Evolutionary conservation across 768 basidiomycete genomes (phyloP), one percentile per base, ranked within the genome.

Genomic region (Lentinus brumalis): DNA sequence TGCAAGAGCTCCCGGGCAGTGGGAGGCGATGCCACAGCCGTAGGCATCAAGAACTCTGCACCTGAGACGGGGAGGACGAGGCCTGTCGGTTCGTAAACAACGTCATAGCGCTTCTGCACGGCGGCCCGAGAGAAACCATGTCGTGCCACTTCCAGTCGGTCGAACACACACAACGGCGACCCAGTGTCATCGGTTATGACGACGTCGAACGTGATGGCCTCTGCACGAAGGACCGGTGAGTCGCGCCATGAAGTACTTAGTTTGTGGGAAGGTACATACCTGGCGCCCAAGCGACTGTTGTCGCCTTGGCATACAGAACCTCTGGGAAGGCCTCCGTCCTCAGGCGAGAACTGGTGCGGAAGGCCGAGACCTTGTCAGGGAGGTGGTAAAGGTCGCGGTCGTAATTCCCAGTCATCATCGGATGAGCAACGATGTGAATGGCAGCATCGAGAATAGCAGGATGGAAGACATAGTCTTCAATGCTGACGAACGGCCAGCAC

Each of bases 391-490:
- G 64, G 30, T 66, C 69, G 9, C 59, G 61, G 51, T 74, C 72
- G 35, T 60, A 63, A 57, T 73, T 70, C 8, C 71, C 71, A 7
- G 71, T 73, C 56, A 78, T 66, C 3, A 67, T 56, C 29, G 68
- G 71, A 56, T 76, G 73, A 4, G 74, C 67, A 7, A 70, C 58
- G 50, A 71, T 67, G 39, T 78, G 77, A 5, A 79, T 53, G 41
- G 73, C 74, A 4, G 74, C 70, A 56, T 79, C 78, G 8, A 80
- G 61, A 16, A 77, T 71, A 5, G 75, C 75, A 2, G 77, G 76
- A 50, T 77, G 74, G n/a, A 77, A 62, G 40, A 68, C 31, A 54
- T 76, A 76, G 35, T 69, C 66, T 12, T 56, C 59, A 11, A 57
- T 31, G 32, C n/a, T 50, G 29, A 9, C 29, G 21, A 30, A 11